Base-by-base conservation (phyloP, 176 grass and related monocot species). In the Carex kokanica region DNA sequence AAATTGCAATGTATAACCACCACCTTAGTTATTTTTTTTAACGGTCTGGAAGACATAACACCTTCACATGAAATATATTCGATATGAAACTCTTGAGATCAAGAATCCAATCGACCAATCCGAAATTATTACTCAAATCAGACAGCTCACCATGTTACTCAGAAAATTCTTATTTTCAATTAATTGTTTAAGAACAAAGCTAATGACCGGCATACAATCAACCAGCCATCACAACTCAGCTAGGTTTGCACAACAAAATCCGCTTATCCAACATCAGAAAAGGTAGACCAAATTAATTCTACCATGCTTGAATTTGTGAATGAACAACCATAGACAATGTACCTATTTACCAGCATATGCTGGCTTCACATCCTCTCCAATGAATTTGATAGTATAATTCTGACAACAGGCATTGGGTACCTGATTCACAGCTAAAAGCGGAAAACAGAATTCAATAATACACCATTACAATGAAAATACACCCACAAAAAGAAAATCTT, bases 371-470 rank as follows among this genome's bases (percentile, higher is more conserved):
- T 29, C 31, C 6, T 18, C 49, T 55, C 24, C 9, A 18, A 55
- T 77, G 14, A 77, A 77, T 77, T 54, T 31, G 38, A 71, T 71
- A 43, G 21, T 55, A 77, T 55, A 73, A 32, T 55, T 23, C 73
- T 77, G 24, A 54, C 1, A 6, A 54, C 73, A 70, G 34, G 16
- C 31, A 68, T 70, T 32, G 49, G 24, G 49, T 52, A 77, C 45
- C 23, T 27, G 47, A 75, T 32, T 55, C 45, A 77, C 24, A 53
- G 24, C 5, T 14, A 55, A 77, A 13, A 77, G 23, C 16, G 47
- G 73, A 31, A 75, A 32, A 54, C 24, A 77, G 13, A 77, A 77
- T 54, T 77, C 41, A 31, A 77, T 54, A 77, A 55, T 77, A 77
- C 49, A 77, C 73, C 24, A 31, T 77, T 54, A 77, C 23, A 77